These are phyloP conservation scores for Aureobasidium sp. DNA, from an alignment of 2,329 filamentous ascomycete genomes.

Conservation along the genomic window DNA sequence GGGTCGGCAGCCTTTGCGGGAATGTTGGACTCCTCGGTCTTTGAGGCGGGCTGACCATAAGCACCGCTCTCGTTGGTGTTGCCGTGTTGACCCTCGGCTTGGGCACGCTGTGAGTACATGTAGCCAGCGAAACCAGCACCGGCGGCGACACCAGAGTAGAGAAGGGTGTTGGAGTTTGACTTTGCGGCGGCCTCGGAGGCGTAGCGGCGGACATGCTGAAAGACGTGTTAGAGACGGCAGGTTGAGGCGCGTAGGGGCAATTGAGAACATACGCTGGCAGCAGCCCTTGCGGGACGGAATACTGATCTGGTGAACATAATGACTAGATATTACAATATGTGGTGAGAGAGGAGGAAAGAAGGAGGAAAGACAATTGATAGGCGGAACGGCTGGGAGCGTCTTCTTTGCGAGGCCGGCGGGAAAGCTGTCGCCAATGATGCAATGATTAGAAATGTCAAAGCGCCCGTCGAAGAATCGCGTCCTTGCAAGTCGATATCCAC, in stretches of 20 bases:
- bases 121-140: conserved; percentile 51
- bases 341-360: not conserved
- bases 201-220: conserved; percentile 60
- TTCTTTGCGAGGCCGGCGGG: not conserved
- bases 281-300: conserved; percentile 30
- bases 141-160: conserved; percentile 54
- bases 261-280: conserved; percentile 26
- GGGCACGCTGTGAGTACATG: conserved; percentile 35
- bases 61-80: conserved; percentile 19
- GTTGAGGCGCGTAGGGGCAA: conserved; percentile 1
- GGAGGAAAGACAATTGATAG: not conserved
- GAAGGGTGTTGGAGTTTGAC: conserved; percentile 48
- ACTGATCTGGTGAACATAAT: conserved; percentile 36
- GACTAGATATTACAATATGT: conserved; percentile 11
- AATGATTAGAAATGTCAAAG: not conserved
- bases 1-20: conserved; percentile 31
- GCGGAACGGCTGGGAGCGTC: not conserved
- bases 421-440: not conserved
- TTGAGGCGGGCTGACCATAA: conserved; percentile 20
- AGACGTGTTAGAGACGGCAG: not conserved
- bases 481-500: not conserved
- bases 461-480: not conserved
- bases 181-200: conserved; percentile 52
- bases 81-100: conserved; percentile 18
- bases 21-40: conserved; percentile 29